Evolutionary conservation across 2,329 filamentous ascomycete genomes (phyloP).

Genomic region (Tolypocladium inflatum): DNA sequence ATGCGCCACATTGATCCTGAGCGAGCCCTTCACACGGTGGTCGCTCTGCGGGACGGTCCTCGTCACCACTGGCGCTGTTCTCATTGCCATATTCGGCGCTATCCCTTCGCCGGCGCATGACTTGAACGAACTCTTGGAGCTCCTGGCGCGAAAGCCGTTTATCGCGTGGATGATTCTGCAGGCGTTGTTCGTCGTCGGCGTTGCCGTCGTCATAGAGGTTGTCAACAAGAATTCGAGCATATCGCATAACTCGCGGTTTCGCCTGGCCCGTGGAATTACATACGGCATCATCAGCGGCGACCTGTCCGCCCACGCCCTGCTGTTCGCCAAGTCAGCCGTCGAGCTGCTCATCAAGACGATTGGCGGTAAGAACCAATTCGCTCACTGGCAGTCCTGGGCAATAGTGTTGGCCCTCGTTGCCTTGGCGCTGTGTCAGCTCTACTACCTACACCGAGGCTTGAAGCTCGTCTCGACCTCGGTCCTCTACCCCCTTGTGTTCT

Average conservation of each 20-base stretch:
- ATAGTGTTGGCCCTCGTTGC: conserved; percentile 74
- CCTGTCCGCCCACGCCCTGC: conserved; percentile 82
- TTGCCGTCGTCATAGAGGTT: conserved; percentile 55
- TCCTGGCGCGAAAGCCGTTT: conserved; percentile 68
- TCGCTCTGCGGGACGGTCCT: conserved; percentile 85
- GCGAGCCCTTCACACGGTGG: conserved; percentile 88
- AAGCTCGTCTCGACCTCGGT: conserved; percentile 94
- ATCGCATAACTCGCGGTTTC: conserved; percentile 55
- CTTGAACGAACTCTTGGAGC: conserved; percentile 66
- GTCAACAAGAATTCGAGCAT: conserved; percentile 40
- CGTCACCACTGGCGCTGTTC: conserved; percentile 76
- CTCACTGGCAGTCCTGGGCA: conserved; percentile 89
- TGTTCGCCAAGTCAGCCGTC: conserved; percentile 93
- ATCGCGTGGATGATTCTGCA: conserved; percentile 84
- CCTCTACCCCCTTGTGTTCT: conserved; percentile 94
- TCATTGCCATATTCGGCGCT: conserved; percentile 91
- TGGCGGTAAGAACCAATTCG: conserved; percentile 85
- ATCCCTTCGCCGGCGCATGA: conserved; percentile 89
- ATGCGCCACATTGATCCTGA: conserved; percentile 85
- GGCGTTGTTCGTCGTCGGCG: conserved; percentile 57
- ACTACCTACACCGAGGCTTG: conserved; percentile 87
- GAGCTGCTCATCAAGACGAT: conserved; percentile 83
- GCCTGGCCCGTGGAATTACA: conserved; percentile 69
- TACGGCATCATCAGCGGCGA: conserved; percentile 90
- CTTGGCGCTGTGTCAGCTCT: conserved; percentile 82